Evolutionary conservation across 2,329 filamentous ascomycete genomes (phyloP), one percentile per base, ranked within the genome.

Genomic region (Trichoderma arundinaceum): DNA sequence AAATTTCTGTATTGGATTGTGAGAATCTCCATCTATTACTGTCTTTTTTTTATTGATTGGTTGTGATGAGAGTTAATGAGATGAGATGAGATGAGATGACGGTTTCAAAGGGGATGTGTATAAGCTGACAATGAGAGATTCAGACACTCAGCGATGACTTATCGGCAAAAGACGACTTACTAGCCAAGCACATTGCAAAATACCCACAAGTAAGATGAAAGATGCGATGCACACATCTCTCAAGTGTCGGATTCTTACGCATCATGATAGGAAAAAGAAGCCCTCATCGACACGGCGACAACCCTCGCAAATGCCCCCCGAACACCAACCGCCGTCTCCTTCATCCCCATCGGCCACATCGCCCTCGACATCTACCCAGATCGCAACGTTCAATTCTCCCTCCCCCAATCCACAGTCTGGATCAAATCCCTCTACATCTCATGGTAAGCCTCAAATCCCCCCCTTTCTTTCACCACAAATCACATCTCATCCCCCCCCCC

Each of bases 1-100:
- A 80, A 76, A 69, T 70, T 74, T 28, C 71, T 79, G 28, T 81
- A 79, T 67, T 82, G 79, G 79, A 72, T 77, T 68, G 79, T 80
- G 64, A 71, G 78, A 74, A 2, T 53, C 1, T 10, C 9, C n/a
- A n/a, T 22, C 28, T 17, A 41, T 19, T 35, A 17, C 28, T n/a
- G 58, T n/a, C 38, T 41, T 38, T 57, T 39, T 41, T 33, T 62
- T 19, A 19, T 57, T n/a, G 9, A 49, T 41, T 12, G n/a, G n/a
- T n/a, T n/a, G n/a, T n/a, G n/a, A 2, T 58, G n/a, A 17, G 56
- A 7, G 35, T 32, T 43, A 2, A 4, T 32, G 8, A 13, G 15
- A 43, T 12, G 13, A 32, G 10, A 28, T 22, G 4, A 56, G 13
- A 32, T 44, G 6, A 10, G 12, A 0, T 39, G 28, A 13, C 33